A percentile compares a stretch with the other conserved stretches of the same genome.
phyloP scores from a whole-genome alignment of 75 land plant species.

The Chamaecyparis obtusa region DNA sequence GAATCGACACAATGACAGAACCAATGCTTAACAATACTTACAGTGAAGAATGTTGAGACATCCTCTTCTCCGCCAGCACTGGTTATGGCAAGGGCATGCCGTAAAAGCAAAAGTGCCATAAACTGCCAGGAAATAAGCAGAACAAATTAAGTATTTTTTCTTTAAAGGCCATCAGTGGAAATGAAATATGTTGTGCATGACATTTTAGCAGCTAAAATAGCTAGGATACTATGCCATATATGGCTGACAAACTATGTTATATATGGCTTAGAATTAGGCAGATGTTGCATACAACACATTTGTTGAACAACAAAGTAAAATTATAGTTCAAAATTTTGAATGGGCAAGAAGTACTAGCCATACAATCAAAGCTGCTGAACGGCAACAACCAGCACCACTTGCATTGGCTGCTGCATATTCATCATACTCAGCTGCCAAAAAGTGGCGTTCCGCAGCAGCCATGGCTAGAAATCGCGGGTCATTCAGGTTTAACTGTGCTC shows the following conservation, averaged over 20 bases:
- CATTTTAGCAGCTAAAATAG: not conserved
- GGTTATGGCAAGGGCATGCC: slow-evolving; percentile 21
- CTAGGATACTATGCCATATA: not conserved
- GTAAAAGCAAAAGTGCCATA: slow-evolving; percentile 21
- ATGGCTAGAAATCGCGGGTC: slow-evolving; percentile 73
- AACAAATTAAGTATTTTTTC: not conserved
- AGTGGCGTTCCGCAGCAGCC: slow-evolving; percentile 80
- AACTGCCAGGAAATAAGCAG: slow-evolving; percentile 13
- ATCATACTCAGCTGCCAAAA: slow-evolving; percentile 79
- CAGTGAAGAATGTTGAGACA: slow-evolving; percentile 33
- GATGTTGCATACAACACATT: not conserved
- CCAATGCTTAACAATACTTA: slow-evolving; percentile 8
- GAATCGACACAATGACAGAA: not conserved
- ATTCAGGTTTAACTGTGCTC: slow-evolving; percentile 50
- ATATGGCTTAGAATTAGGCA: not conserved
- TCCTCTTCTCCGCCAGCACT: slow-evolving; percentile 22
- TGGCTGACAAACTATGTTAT: not conserved
- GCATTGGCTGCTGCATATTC: slow-evolving; percentile 75
- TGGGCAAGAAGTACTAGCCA: not conserved
- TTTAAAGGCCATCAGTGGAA: not conserved
- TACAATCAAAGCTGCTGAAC: slow-evolving; percentile 83
- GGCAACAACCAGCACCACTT: slow-evolving; percentile 83
- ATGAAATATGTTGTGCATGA: not conserved
- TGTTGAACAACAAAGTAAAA: not conserved
- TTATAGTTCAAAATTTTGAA: not conserved